phyloP scores from a whole-genome alignment of 1,139 yeast genomes.

The Nakaseomyces bracarensis region DNA sequence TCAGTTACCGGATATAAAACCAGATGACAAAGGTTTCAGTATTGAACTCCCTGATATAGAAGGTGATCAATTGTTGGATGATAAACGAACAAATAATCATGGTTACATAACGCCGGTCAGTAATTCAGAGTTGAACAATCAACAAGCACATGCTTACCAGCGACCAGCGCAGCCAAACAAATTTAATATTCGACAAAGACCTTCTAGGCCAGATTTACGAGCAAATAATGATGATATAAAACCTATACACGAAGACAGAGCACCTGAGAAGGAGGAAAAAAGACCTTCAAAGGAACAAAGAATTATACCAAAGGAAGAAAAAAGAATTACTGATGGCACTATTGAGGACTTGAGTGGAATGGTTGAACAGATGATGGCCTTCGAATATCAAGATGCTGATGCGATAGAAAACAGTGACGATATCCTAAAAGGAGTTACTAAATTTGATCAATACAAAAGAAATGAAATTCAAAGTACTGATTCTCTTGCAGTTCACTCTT shows the following conservation, averaged over 20 bases:
- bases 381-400: constrained; percentile 13
- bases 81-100: neutral
- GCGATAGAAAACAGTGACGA: constrained; percentile 15
- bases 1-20: constrained; percentile 24
- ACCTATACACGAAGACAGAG: neutral
- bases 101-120: neutral
- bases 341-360: constrained; percentile 27
- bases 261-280: constrained; percentile 2
- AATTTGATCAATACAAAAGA: constrained; percentile 26
- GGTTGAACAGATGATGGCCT: constrained; percentile 32
- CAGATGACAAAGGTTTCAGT: constrained; percentile 21
- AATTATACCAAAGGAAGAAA: neutral
- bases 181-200: constrained; percentile 5
- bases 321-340: constrained; percentile 15
- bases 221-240: neutral
- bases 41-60: constrained; percentile 20
- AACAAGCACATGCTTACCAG: neutral
- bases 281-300: neutral
- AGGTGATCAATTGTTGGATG: neutral
- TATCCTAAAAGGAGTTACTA: constrained; percentile 18
- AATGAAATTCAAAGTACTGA: constrained; percentile 14
- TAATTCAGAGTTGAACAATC: neutral
- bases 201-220: neutral
- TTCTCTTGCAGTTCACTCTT: constrained; percentile 21
- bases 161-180: constrained; percentile 1